These are phyloP conservation scores for Pseudohyphozyma bogoriensis DNA, from an alignment of 768 basidiomycete species.

Conservation along the genomic window DNA sequence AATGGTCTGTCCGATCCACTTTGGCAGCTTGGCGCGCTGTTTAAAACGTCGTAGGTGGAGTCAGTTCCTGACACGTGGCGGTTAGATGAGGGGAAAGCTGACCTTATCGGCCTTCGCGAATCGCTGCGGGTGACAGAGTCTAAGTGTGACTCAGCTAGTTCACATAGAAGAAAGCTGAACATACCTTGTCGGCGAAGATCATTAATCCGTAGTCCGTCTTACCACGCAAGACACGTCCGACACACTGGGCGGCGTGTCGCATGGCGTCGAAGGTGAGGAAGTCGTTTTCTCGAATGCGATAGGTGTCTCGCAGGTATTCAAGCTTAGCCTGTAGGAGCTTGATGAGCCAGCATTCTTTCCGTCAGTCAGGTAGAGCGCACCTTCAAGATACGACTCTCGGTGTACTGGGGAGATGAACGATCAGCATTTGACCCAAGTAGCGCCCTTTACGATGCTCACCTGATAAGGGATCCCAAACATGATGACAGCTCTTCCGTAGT, in stretches of 20 bases:
- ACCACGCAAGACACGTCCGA: constrained; percentile 90
- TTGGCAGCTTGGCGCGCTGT: constrained; percentile 78
- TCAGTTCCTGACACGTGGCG: neutral
- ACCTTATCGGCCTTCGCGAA: constrained; percentile 79
- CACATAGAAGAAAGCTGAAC: neutral
- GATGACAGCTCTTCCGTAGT: constrained; percentile 87
- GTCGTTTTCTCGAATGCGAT: constrained; percentile 95
- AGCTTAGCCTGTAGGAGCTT: constrained; percentile 55
- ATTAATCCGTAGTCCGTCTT: constrained; percentile 99
- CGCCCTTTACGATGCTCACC: too few species aligned
- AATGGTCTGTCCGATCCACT: constrained; percentile 99
- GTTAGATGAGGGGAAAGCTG: neutral
- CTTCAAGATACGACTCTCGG: constrained; percentile 92
- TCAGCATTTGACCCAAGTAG: too few species aligned
- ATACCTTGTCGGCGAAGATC: constrained; percentile 97
- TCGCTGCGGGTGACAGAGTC: constrained; percentile 46
- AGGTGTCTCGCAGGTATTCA: constrained; percentile 95
- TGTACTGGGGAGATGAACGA: constrained; percentile 59
- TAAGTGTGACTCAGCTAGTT: neutral
- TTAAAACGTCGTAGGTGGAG: constrained; percentile 38
- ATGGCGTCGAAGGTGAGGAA: constrained; percentile 99
- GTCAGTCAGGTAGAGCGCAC: constrained; percentile 18
- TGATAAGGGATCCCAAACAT: constrained; percentile 70
- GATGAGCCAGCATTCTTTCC: neutral
- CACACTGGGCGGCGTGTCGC: constrained; percentile 98